These are phyloP conservation scores for Hypoxylon fragiforme DNA, from an alignment of 495 filamentous ascomycete species.

Conservation along the genomic window DNA sequence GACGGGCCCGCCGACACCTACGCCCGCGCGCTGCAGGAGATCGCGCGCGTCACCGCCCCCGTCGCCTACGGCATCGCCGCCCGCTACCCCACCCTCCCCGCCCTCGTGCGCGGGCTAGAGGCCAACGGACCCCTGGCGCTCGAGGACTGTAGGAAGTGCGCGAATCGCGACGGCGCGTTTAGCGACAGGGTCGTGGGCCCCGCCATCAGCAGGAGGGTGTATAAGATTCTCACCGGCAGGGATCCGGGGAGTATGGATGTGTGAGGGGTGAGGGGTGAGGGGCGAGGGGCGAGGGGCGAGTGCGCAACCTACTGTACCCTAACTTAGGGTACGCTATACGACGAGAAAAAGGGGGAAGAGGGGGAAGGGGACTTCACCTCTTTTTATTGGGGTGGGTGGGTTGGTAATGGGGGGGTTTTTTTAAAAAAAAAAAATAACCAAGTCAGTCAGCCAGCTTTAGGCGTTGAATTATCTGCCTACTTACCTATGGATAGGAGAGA, in stretches of 20 bases:
- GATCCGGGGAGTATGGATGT: conserved; percentile 71
- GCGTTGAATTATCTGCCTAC: not conserved
- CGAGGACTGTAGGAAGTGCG: conserved; percentile 65
- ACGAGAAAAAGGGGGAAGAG: no score
- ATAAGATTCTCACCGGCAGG: conserved; percentile 72
- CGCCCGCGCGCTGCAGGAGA: conserved; percentile 77
- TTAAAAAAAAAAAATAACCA: no score
- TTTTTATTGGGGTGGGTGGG: not conserved
- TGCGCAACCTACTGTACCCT: no score
- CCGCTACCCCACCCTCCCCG: conserved; percentile 61
- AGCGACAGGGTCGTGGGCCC: conserved; percentile 68
- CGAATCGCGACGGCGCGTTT: conserved; percentile 68
- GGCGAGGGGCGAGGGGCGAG: no score
- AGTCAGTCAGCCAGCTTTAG: not conserved
- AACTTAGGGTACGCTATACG: no score
- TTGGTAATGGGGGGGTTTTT: conserved; percentile 20
- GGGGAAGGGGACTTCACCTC: no score
- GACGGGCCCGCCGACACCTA: conserved; percentile 70
- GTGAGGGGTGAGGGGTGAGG: no score
- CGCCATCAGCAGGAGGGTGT: conserved; percentile 70
- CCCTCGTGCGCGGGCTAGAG: conserved; percentile 62
- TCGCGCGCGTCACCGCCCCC: conserved; percentile 70
- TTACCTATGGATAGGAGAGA: no score
- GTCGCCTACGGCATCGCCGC: conserved; percentile 71
- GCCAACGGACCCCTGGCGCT: conserved; percentile 61